Base-by-base conservation (phyloP, 1,139 yeast genomes). In the Candida sp. region DNA sequence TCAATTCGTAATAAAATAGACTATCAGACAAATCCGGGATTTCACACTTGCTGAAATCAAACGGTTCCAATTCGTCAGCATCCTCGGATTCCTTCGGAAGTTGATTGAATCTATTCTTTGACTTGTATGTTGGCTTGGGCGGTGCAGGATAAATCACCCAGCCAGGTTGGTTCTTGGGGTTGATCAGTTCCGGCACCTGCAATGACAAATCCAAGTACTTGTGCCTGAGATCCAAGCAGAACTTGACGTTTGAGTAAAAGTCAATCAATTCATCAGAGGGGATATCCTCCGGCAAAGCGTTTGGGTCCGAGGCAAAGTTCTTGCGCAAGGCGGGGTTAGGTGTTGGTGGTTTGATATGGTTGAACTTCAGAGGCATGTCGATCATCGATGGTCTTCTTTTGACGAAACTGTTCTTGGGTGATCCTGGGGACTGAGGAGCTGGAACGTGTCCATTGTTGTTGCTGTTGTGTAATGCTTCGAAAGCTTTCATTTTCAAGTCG, bases 101-200 rank as follows among this genome's bases (percentile, higher is more conserved):
- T 73, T 86, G 84, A 70, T 89, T 75, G 83, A 69, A 76, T 54
- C 81, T 68, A 55, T 78, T 74, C 49, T 81, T 85, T 25, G 89
- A 81, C 61, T 89, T 88, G 81, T 96, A 94, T 28, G 96, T 85
- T 1, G 99, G 98, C 55, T 85, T 85, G 8, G 99, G 99, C 1
- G 98, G 98, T 8, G 88, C 85, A 0, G 99, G 99, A 65, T 93
- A 93, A 47, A 96, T 85, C 12, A 66, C 65, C 98, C 99, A 96
- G 42, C 68, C 72, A 28, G 72, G 76, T 30, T 57, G 60, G 67
- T 94, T 93, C 66, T 92, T 92, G 1, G 99, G 99, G 67, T 96
- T 94, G 57, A 84, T 87, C 44, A 71, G 67, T 46, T 88, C 90
- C 45, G 84, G 75, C 1, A 54, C 49, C 71, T 96, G 99, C 49